Conservation (phyloP, 2,329 filamentous ascomycete species). For the Aspergillus viridinutans region DNA sequence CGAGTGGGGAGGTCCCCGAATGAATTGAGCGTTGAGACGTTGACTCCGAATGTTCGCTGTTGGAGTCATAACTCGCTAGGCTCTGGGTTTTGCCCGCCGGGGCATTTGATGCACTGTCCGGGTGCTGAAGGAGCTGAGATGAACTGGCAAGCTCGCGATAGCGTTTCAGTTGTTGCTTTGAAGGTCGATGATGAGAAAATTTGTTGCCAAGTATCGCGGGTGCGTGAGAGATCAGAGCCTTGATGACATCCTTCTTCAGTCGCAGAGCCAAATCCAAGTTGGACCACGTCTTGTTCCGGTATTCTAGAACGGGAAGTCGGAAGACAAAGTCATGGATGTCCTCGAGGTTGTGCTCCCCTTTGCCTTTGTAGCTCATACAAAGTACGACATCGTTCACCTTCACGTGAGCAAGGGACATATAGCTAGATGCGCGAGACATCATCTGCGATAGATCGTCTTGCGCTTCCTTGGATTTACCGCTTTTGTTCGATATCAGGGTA, state of each 20-base stretch:
- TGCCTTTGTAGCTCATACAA: constrained; percentile 94
- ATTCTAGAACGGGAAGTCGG: constrained; percentile 87
- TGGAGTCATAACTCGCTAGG: constrained; percentile 35
- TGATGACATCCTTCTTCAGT: constrained; percentile 90
- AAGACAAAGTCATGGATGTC: constrained; percentile 98
- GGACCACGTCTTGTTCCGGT: constrained; percentile 98
- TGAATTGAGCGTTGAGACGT: constrained; percentile 34
- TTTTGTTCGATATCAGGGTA: constrained; percentile 41
- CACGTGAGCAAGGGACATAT: constrained; percentile 95
- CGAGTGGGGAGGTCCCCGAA: constrained; percentile 35
- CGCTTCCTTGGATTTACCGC: constrained; percentile 57
- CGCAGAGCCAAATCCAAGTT: constrained; percentile 91
- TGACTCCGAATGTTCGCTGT: constrained; percentile 35
- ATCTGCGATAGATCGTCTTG: constrained; percentile 94
- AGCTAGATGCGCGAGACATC: constrained; percentile 91
- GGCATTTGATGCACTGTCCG: constrained; percentile 25
- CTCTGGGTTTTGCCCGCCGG: constrained; percentile 29
- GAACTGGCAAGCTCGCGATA: constrained; percentile 80
- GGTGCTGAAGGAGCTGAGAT: constrained; percentile 58
- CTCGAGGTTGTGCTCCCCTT: constrained; percentile 89
- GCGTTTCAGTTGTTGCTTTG: constrained; percentile 70
- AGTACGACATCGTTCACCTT: constrained; percentile 93
- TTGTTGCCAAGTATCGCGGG: constrained; percentile 98
- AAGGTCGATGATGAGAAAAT: constrained; percentile 82
- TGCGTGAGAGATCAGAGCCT: constrained; percentile 89